phyloP scores from a whole-genome alignment of 345 rosid species.

The Gossypium turneri region DNA sequence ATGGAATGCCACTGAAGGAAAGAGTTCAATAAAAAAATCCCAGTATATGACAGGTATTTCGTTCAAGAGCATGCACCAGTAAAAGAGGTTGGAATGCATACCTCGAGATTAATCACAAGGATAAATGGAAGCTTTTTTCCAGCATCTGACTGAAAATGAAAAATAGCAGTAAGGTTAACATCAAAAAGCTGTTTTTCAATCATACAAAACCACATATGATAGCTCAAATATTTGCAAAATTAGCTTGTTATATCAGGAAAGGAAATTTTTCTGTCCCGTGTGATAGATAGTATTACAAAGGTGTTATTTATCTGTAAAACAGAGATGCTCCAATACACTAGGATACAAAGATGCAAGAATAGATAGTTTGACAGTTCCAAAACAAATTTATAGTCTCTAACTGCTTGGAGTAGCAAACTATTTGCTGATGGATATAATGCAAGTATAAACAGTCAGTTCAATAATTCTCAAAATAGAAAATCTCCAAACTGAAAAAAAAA shows the following conservation, averaged over 20 bases:
- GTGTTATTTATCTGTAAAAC: background rate
- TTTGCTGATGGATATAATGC: background rate
- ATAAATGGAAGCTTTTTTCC: slow-evolving; percentile 93
- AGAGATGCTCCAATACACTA: background rate
- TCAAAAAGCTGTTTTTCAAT: slow-evolving; percentile 1
- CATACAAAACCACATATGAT: background rate
- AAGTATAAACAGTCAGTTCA: background rate
- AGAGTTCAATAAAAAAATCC: background rate
- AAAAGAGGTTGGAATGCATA: slow-evolving; percentile 23
- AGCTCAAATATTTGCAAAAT: slow-evolving; percentile 7
- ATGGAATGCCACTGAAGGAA: background rate
- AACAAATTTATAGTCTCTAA: background rate
- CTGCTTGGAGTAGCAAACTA: background rate
- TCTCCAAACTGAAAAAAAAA: slow-evolving; percentile 2
- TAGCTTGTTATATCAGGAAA: background rate
- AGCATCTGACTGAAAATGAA: slow-evolving; percentile 65
- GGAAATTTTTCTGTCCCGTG: background rate
- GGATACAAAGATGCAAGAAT: background rate
- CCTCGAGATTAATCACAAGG: slow-evolving; percentile 92
- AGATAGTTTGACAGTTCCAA: background rate
- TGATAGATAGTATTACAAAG: background rate
- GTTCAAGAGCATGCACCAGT: background rate
- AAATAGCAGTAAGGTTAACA: slow-evolving; percentile 13
- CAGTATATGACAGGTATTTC: background rate
- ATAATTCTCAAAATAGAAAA: background rate